Evolutionary conservation across 768 basidiomycete genomes (phyloP).

Genomic region (Pleurotus salmoneostramineus): DNA sequence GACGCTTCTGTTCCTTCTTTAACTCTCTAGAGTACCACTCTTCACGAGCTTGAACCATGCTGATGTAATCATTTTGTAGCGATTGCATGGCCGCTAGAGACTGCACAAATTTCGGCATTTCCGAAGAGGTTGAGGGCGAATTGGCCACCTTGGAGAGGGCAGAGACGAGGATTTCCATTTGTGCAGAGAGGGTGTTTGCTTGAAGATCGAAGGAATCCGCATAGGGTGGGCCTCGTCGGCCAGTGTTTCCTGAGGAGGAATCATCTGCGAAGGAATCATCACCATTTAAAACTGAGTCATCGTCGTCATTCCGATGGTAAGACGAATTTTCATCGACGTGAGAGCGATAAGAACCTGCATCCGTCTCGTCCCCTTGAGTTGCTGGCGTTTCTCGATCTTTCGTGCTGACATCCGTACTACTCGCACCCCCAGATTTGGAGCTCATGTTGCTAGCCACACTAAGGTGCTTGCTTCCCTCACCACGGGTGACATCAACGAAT

Average conservation of each 20-base stretch:
- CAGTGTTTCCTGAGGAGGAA: conserved; percentile 40
- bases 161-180: conserved; percentile 77
- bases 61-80: conserved; percentile 62
- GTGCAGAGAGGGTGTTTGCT: conserved; percentile 65
- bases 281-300: conserved; percentile 25
- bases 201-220: conserved; percentile 57
- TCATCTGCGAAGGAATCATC: conserved; percentile 32
- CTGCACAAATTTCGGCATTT: conserved; percentile 27
- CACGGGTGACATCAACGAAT: neutral
- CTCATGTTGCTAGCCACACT: neutral
- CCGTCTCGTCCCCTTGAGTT: neutral
- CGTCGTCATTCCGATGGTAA: conserved; percentile 19
- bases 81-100: conserved; percentile 53
- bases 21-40: conserved; percentile 70
- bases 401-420: neutral
- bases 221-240: conserved; percentile 48
- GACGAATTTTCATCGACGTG: conserved; percentile 16
- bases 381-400: neutral
- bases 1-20: conserved; percentile 58
- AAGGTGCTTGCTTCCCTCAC: neutral
- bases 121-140: conserved; percentile 23
- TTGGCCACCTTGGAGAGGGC: conserved; percentile 37
- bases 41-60: conserved; percentile 76
- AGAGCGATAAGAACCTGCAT: neutral
- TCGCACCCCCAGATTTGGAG: neutral